Percentiles rank a stretch among this genome's conserved stretches.
These are phyloP conservation scores for Solanum ahanhuiri DNA, from an alignment of 257 asterid genomes.

Conservation along the genomic window DNA sequence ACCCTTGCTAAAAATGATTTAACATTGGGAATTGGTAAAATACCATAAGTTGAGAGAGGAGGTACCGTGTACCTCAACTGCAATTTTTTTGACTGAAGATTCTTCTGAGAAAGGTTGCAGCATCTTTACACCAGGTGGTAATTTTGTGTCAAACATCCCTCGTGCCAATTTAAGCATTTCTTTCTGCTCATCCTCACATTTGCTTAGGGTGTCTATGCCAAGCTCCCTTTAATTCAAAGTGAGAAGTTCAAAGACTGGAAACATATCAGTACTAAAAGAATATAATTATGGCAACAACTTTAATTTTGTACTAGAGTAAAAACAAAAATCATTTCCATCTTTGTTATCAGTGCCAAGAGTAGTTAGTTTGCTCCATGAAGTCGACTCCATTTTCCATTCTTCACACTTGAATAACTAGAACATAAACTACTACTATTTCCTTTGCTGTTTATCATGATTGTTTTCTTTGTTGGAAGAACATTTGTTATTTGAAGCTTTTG, in stretches of 20 bases:
- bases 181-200: conserved; percentile 56
- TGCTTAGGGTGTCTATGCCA: conserved; percentile 65
- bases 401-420: not conserved
- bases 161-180: conserved; percentile 77
- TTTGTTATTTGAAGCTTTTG: not conserved
- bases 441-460: not conserved
- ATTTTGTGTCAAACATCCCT: conserved; percentile 87
- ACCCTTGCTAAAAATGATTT: not conserved
- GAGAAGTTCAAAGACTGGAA: not conserved
- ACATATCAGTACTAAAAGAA: not conserved
- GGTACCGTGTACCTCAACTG: conserved; percentile 50
- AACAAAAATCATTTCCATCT: not conserved
- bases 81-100: conserved; percentile 72
- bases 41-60: not conserved
- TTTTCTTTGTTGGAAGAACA: not conserved
- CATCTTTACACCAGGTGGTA: conserved; percentile 85
- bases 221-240: conserved; percentile 50
- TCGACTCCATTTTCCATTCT: not conserved
- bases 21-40: not conserved
- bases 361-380: not conserved
- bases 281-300: not conserved
- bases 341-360: not conserved
- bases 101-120: conserved; percentile 91
- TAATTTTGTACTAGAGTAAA: not conserved
- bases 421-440: not conserved